Percentiles rank a stretch among this genome's conserved stretches.
Evolutionary conservation across 2,329 filamentous ascomycete genomes (phyloP).

Genomic region (Akanthomyces uredinophilus): DNA sequence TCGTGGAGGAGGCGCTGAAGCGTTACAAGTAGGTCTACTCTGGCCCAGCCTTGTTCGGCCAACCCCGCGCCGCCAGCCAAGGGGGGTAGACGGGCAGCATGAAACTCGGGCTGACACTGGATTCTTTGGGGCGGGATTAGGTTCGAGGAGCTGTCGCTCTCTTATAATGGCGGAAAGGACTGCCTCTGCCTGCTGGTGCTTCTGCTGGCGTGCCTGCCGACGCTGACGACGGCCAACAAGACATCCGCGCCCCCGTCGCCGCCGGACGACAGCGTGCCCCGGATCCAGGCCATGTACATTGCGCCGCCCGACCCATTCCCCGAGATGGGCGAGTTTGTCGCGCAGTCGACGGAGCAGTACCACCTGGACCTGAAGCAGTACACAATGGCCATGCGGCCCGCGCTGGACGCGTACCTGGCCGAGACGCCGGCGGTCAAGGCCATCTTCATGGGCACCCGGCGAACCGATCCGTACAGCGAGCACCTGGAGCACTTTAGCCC

Average conservation of each 20-base stretch:
- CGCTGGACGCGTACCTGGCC: conserved; percentile 70
- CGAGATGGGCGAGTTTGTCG: conserved; percentile 82
- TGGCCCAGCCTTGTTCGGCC: conserved; percentile 4
- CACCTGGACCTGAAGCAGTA: conserved; percentile 72
- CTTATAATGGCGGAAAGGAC: conserved; percentile 98
- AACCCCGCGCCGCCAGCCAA: not conserved
- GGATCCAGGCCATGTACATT: conserved; percentile 81
- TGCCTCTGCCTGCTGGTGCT: conserved; percentile 88
- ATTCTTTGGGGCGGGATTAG: conserved; percentile 37
- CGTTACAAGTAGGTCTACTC: conserved; percentile 60
- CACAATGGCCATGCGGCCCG: conserved; percentile 71
- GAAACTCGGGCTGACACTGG: not conserved
- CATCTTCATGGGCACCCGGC: conserved; percentile 58
- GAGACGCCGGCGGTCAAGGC: conserved; percentile 62
- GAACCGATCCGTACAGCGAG: conserved; percentile 88
- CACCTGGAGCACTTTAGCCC: conserved; percentile 74
- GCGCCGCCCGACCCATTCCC: conserved; percentile 77
- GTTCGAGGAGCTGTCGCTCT: conserved; percentile 74
- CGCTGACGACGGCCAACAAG: conserved; percentile 15
- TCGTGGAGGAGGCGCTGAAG: conserved; percentile 70
- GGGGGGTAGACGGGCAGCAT: not conserved
- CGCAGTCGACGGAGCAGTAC: conserved; percentile 59
- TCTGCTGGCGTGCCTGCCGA: conserved; percentile 62
- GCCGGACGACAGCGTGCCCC: conserved; percentile 11
- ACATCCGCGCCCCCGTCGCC: conserved; percentile 1